Conservation (phyloP, 208 protist genomes). For the Trypanosoma platydactyli region DNA sequence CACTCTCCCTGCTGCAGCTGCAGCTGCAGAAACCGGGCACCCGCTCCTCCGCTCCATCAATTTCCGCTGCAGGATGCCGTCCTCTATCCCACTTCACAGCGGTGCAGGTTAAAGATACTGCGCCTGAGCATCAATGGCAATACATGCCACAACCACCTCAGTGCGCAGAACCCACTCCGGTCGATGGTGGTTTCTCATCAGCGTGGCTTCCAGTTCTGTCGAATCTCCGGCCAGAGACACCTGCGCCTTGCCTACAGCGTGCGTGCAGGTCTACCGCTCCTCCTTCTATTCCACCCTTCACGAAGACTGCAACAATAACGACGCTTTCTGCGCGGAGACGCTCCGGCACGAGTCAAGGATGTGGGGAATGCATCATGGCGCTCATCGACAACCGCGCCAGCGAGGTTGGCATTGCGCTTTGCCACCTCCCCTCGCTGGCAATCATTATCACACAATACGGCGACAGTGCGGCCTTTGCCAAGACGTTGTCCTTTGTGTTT, state of each 20-base stretch:
- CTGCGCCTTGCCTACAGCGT: neutral
- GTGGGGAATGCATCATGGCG: constrained; percentile 57
- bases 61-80: neutral
- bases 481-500: constrained; percentile 64
- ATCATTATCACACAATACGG: constrained; percentile 75
- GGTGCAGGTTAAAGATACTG: neutral
- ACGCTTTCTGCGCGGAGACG: constrained; percentile 23
- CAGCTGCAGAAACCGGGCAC: constrained; percentile 19
- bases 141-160: neutral
- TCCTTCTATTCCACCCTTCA: neutral
- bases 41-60: constrained; percentile 24
- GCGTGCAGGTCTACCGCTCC: neutral
- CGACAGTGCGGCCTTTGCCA: constrained; percentile 72
- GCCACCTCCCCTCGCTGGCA: constrained; percentile 53
- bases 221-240: neutral
- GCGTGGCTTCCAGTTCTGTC: neutral
- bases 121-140: neutral
- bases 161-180: neutral
- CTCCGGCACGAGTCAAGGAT: constrained; percentile 19
- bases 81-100: neutral
- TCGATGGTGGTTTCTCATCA: neutral
- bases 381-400: constrained; percentile 68
- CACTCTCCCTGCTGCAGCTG: constrained; percentile 9
- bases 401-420: constrained; percentile 79
- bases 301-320: constrained; percentile 8